phyloP scores from a whole-genome alignment of 495 filamentous ascomycete genomes.

The Neurospora pannonica region DNA sequence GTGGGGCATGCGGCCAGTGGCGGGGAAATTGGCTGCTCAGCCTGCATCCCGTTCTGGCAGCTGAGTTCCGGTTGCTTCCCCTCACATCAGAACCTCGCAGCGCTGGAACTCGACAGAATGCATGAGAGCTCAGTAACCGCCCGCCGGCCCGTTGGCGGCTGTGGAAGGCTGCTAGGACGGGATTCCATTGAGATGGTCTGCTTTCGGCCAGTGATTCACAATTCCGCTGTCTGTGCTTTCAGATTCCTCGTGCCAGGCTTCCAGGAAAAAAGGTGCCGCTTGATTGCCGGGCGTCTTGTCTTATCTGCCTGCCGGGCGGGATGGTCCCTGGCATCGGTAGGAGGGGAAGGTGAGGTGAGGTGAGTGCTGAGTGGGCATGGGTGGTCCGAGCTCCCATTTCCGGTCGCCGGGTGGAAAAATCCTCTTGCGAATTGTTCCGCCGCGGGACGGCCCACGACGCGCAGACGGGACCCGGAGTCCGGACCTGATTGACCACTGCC shows the following conservation, averaged over 20 bases:
- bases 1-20: constrained; percentile 4
- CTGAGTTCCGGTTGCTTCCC: not conserved
- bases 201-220: not conserved
- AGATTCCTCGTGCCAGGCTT: not conserved
- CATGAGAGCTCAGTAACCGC: not conserved
- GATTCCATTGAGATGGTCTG: not conserved
- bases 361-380: not conserved
- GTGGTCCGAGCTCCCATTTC: constrained; percentile 1
- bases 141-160: not conserved
- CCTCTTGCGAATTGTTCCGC: constrained; percentile 18
- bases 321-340: not conserved
- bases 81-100: not conserved
- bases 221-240: not conserved
- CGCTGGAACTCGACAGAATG: not conserved
- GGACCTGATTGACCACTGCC: not conserved
- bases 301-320: constrained; percentile 3
- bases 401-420: constrained; percentile 16
- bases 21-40: constrained; percentile 14
- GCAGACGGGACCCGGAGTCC: not conserved
- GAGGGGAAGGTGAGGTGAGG: not conserved
- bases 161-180: not conserved
- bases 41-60: not conserved
- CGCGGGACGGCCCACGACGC: not conserved
- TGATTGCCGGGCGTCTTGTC: constrained; percentile 8
- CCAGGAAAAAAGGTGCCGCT: not conserved